Percentiles rank a stretch among this genome's conserved stretches.
Conservation (phyloP, 2,329 filamentous ascomycete species). For the Xylaria sp. region DNA sequence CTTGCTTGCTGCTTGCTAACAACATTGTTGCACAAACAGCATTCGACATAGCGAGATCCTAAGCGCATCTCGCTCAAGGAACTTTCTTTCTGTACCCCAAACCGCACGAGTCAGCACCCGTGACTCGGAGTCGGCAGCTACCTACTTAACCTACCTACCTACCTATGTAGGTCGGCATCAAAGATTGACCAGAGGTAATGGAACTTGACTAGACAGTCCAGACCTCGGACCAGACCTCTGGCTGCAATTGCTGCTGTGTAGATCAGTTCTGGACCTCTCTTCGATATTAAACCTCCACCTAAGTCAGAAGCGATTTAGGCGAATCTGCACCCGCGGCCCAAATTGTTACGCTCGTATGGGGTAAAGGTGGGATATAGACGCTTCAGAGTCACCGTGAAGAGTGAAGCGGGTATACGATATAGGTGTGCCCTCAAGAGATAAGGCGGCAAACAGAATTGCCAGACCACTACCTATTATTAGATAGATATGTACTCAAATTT, state of each 20-base stretch:
- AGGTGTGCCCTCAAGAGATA: background rate
- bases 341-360: background rate
- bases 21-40: background rate
- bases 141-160: background rate
- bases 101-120: background rate
- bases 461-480: background rate
- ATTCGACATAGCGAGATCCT: background rate
- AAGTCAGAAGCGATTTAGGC: conserved; percentile 21
- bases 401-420: background rate
- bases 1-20: no score
- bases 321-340: conserved; percentile 17
- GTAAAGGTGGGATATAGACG: background rate
- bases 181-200: background rate
- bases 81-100: background rate
- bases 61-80: background rate
- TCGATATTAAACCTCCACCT: conserved; percentile 27
- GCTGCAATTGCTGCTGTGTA: background rate
- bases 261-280: conserved; percentile 1
- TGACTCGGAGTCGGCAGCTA: background rate
- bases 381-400: background rate
- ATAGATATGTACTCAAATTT: background rate
- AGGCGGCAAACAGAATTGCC: background rate
- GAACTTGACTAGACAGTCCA: background rate
- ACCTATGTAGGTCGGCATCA: background rate
- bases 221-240: conserved; percentile 16